Evolutionary conservation across 108 stramenopile species (phyloP), one percentile per base, ranked within the genome.

Genomic region (Cyclotella sp.): DNA sequence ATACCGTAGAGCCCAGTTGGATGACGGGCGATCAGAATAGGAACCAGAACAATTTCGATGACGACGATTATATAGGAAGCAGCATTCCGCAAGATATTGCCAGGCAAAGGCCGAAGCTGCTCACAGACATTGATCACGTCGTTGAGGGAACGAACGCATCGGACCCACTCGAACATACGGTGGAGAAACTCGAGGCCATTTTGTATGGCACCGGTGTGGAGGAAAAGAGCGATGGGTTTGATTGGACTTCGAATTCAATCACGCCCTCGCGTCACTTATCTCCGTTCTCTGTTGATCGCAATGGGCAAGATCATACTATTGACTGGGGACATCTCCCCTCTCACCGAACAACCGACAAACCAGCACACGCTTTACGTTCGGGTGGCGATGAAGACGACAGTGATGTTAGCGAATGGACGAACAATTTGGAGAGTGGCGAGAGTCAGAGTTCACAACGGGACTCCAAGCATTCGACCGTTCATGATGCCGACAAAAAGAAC

Each of bases 1-100:
- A 34, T 34, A 5, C 6, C 34, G 34, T 61, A 61, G 97, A 98
- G 73, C 95, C 95, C 0, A 90, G 82, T 45, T 95, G 94, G 94
- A 91, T 92, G 91, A 91, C 90, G 15, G 91, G 93, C 0, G 73
- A 69, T 26, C 70, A 83, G 21, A 71, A 51, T 42, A 14, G 68
- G 22, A 71, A 52, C 39, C 65, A 52, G 16, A 47, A 24, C 14
- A 41, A 16, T 24, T 42, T 44, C 15, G 42, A 46, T 18, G 69
- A 68, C 14, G 49, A 53, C 24, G 69, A 68, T 8, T 45, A 64
- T 14, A 10, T 52, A 3, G 49, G 39, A 21, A 64, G 27, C 24
- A 11, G 10, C 30, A 41, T 65, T 53, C 19, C 34, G 34, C 34
- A 42, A 41, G 49, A 59, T 30, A 24, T n/a, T 43, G 44, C 61